Evolutionary conservation across 2,329 filamentous ascomycete species (phyloP), one percentile per base, ranked within the genome.

Genomic region (Aspergillus ruber): DNA sequence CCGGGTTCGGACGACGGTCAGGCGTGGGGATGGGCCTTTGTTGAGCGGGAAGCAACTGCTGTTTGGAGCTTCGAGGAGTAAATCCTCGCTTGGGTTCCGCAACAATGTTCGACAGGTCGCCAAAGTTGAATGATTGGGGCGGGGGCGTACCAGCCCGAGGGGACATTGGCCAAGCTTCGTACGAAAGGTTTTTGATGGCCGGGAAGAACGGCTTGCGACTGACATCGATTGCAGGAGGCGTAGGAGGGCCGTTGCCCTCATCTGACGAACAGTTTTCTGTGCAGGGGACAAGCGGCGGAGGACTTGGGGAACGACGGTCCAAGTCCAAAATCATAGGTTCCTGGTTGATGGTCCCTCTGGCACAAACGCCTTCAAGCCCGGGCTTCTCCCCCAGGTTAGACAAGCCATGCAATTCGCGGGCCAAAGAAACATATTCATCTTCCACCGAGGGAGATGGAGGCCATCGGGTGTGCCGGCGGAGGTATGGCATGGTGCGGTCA

Each of bases 361-460:
- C 54, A 45, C 61, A 53, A 15, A 60, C 59, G n/a, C 64, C 64
- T 46, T 68, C 63, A 15, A 61, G 29, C 17, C 63, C 63, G 2
- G 63, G 60, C 32, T 61, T 61, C 46, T 63, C 62, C 47, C 58
- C 55, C 25, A 61, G 50, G 40, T 59, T 56, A 45, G 61, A 58
- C 25, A 60, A 51, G 43, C 65, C 66, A 23, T 64, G 49, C 10
- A 70, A 45, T 54, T 75, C 72, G 51, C 66, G 66, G 15, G 68
- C 63, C 21, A 74, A 61, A 25, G 72, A 67, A 29, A 61, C 57
- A n/a, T 57, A 51, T 54, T 73, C 72, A 48, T 74, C 72, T 52
- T 75, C 73, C 45, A 73, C 73, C 44, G 54, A 67, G 21, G 73
- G 72, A 46, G 63, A 63, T 17, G 72, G 73, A 29, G 72, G 71